phyloP scores from a whole-genome alignment of 352 stramenopile species.

The Globisporangium barbulae region DNA sequence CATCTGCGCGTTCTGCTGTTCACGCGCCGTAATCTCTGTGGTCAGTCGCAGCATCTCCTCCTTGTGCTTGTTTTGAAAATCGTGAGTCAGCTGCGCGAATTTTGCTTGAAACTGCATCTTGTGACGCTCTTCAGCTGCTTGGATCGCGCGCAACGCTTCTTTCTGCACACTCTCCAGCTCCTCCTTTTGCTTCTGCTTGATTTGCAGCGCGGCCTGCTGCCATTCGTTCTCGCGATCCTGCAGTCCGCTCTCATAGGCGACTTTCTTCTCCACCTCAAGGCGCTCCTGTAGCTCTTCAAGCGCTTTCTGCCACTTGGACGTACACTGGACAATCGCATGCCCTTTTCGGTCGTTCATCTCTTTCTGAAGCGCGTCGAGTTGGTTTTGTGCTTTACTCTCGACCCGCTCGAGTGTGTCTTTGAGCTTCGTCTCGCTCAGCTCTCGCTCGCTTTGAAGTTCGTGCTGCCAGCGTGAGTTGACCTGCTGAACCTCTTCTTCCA shows the following conservation, averaged over 20 bases:
- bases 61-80: slow-evolving; percentile 31
- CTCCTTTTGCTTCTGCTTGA: slow-evolving; percentile 73
- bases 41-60: slow-evolving; percentile 19
- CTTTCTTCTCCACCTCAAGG: slow-evolving; percentile 57
- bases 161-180: slow-evolving; percentile 57
- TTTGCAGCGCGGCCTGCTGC: slow-evolving; percentile 65
- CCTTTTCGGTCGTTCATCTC: slow-evolving; percentile 65
- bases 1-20: slow-evolving; percentile 23
- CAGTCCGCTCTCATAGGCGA: slow-evolving; percentile 55
- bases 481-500: slow-evolving; percentile 28
- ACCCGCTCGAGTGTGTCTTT: slow-evolving; percentile 27
- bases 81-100: slow-evolving; percentile 24
- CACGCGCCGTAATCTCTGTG: slow-evolving; percentile 24
- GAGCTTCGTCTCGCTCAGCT: slow-evolving; percentile 30
- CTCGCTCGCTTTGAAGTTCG: slow-evolving; percentile 28
- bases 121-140: slow-evolving; percentile 62
- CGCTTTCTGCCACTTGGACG: slow-evolving; percentile 65
- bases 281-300: slow-evolving; percentile 66
- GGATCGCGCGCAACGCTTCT: slow-evolving; percentile 60
- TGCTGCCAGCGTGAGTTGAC: slow-evolving; percentile 32
- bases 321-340: slow-evolving; percentile 55
- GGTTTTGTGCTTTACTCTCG: slow-evolving; percentile 31
- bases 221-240: slow-evolving; percentile 73
- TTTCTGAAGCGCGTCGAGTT: slow-evolving; percentile 44
- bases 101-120: slow-evolving; percentile 43